Evolutionary conservation across 78 protist species (phyloP), one percentile per base, ranked within the genome.

Genomic region (Chrysochromulina tobinii): DNA sequence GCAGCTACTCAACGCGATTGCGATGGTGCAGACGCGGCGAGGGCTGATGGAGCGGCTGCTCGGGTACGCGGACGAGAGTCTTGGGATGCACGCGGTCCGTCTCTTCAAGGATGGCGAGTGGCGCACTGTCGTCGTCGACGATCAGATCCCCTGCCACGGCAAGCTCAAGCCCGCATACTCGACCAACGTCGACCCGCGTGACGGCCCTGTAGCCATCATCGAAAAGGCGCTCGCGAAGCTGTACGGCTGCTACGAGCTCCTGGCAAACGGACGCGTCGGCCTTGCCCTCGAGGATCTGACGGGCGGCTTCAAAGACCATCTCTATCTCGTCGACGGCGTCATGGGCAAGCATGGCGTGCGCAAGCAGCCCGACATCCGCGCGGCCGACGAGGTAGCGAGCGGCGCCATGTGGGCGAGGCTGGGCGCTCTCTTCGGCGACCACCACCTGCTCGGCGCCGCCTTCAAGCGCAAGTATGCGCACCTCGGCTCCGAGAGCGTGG

Each of bases 171-270:
- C 25, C 23, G 57, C 57, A 0, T 75, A 15, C 57, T 50, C 58
- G 12, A 12, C 58, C 57, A 50, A 75, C 23, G 54, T 21, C 21
- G 83, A 75, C 58, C 83, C 83, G 51, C 57, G 58, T 25, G 83
- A 75, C 27, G 83, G 83, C 25, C 83, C 83, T 11, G 83, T 75
- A 21, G 20, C 57, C 12, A 50, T 75, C 4, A 12, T 75, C 11
- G 58, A 17, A 21, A 75, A 75, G 18, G 83, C 25, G 25, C 57
- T 75, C 20, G 83, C 83, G 23, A 75, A 75, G 83, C 12, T 75
- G 58, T 75, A 75, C 57, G 83, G 83, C 15, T 75, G 83, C 83
- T 75, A 75, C 83, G 83, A 75, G 83, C 27, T 1, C 83, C 12
- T 75, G n/a, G 6, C 54, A 0, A 12, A 1, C 54, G 83, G 83